Evolutionary conservation across 805 yeast genomes (phyloP), one percentile per base, ranked within the genome.

Genomic region (Candida ficus): DNA sequence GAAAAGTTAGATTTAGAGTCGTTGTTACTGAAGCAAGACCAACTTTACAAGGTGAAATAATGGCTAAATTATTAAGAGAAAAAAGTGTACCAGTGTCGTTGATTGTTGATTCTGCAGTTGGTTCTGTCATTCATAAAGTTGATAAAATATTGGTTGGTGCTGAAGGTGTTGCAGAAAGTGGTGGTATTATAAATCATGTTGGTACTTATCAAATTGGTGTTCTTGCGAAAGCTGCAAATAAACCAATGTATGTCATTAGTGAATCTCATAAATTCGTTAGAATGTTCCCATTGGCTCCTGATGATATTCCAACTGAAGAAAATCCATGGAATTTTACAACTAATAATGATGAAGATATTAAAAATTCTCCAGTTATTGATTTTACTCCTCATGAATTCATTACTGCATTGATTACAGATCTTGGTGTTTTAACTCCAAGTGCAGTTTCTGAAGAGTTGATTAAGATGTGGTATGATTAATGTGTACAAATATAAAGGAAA

Each of bases 361-460:
- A 65, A 18, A 68, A 73, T 37, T 53, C 58, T 4, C 88, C 89
- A 17, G 67, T 70, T 37, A 76, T 89, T 36, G 99, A 93, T 62
- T 95, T 89, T 65, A 93, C 99, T 0, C 95, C 97, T 11, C 96
- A 93, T 63, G 91, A 90, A 52, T 88, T 82, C 56, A 85, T 93
- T 39, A 93, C 99, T 3, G 98, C 98, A 4, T 73, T 93, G 50
- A 88, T 93, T 44, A 91, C 99, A 4, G 99, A 93, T 61, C 70
- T 93, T 48, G 99, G 99, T 14, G 97, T 93, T 1, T 71, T 93
- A 50, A 93, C 99, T 7, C 96, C 99, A 11, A 83, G 95, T 45
- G 98, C 98, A 0, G 99, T 93, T 17, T 83, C 95, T n/a, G 99
- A 93, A 61, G 99, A 93, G 65, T 74, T 93, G 62, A 93, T 93